Percentiles rank a stretch among this genome's conserved stretches.
phyloP scores from a whole-genome alignment of 2,329 filamentous ascomycete species.

The Bipolaris oryzae region DNA sequence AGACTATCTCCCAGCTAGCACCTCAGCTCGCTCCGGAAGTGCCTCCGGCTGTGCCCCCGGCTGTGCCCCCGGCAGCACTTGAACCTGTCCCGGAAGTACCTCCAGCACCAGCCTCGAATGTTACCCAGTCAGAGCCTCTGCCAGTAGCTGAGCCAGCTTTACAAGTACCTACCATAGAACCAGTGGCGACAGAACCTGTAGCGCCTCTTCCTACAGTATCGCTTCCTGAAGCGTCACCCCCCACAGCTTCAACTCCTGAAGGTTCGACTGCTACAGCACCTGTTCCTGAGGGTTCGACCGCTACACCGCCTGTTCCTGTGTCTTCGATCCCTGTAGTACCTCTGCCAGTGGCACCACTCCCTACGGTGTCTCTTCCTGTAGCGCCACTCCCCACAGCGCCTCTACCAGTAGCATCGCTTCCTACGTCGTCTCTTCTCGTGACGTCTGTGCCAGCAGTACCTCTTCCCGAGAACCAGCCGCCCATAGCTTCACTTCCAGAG shows the following conservation, averaged over 20 bases:
- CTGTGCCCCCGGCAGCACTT: not conserved
- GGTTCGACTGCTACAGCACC: no score
- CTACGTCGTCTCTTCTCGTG: not conserved
- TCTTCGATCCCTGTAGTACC: no score
- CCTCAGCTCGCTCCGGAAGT: not conserved
- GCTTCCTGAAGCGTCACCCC: not conserved
- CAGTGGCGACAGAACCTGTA: slow-evolving; percentile 3
- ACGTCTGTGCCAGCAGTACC: not conserved
- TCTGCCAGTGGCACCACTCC: no score
- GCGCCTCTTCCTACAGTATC: not conserved
- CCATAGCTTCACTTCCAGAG: not conserved
- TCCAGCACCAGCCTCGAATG: not conserved
- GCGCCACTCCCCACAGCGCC: not conserved
- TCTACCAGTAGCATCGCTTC: not conserved
- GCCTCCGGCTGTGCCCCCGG: not conserved
- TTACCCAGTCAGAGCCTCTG: not conserved
- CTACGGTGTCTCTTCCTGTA: no score
- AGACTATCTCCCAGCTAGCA: not conserved
- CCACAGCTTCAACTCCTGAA: not conserved
- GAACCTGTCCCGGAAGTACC: slow-evolving; percentile 3
- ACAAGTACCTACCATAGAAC: slow-evolving; percentile 5
- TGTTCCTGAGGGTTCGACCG: not conserved
- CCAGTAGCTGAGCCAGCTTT: slow-evolving; percentile 2
- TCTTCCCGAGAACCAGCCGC: not conserved
- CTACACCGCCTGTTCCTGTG: no score